phyloP scores from a whole-genome alignment of 441 rosid genomes.

The Eruca vesicaria region DNA sequence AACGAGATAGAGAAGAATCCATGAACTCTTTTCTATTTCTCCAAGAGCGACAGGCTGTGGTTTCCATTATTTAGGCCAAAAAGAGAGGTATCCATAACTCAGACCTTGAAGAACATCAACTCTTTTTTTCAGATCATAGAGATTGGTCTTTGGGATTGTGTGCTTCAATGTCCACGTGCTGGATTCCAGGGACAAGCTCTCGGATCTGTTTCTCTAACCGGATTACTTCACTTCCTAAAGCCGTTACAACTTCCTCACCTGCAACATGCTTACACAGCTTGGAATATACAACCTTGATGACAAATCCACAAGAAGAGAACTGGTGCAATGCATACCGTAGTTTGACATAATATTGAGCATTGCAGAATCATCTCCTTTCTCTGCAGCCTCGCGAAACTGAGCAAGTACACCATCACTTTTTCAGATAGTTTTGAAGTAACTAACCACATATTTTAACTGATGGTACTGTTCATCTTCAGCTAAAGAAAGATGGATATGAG shows the following conservation, averaged over 20 bases:
- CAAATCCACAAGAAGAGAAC: not conserved
- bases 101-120: not conserved
- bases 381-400: slow-evolving; percentile 82
- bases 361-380: slow-evolving; percentile 56
- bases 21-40: not conserved
- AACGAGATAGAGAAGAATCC: not conserved
- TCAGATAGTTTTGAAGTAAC: not conserved
- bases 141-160: slow-evolving; percentile 70
- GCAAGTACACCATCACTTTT: slow-evolving; percentile 12
- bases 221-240: slow-evolving; percentile 94
- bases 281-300: not conserved
- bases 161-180: slow-evolving; percentile 97
- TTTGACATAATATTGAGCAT: slow-evolving; percentile 80
- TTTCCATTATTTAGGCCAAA: not conserved
- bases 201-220: slow-evolving; percentile 94
- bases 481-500: not conserved
- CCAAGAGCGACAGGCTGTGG: not conserved
- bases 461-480: not conserved
- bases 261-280: slow-evolving; percentile 29
- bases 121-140: slow-evolving; percentile 17
- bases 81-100: not conserved
- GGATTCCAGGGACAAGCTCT: slow-evolving; percentile 94
- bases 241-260: slow-evolving; percentile 99
- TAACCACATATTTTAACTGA: not conserved
- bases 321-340: slow-evolving; percentile 57